These are phyloP conservation scores for Aspergillus sp. DNA, from an alignment of 2,329 filamentous ascomycete genomes.

Conservation along the genomic window DNA sequence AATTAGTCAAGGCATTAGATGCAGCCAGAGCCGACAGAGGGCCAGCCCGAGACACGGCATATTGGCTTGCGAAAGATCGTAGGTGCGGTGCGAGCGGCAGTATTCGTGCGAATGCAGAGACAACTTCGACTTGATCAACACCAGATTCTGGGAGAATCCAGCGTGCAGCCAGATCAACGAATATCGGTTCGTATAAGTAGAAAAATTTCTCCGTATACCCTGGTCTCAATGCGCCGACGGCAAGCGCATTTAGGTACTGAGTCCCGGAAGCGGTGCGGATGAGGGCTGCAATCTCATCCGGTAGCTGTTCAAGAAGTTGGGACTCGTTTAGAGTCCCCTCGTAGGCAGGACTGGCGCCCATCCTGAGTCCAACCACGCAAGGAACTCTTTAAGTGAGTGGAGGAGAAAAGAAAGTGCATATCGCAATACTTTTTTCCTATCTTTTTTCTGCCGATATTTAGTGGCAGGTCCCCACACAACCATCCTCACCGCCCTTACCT, in stretches of 20 bases:
- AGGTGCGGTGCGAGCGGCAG: slow-evolving; percentile 81
- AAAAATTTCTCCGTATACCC: slow-evolving; percentile 72
- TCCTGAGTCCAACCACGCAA: slow-evolving; percentile 35
- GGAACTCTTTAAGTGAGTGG: slow-evolving; percentile 32
- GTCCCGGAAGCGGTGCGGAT: slow-evolving; percentile 64
- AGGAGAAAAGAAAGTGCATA: slow-evolving; percentile 21
- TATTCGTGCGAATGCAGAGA: slow-evolving; percentile 75
- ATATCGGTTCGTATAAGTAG: slow-evolving; percentile 69
- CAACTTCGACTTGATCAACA: slow-evolving; percentile 43
- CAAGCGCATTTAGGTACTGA: slow-evolving; percentile 70
- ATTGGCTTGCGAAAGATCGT: slow-evolving; percentile 66
- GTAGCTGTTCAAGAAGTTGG: slow-evolving; percentile 58
- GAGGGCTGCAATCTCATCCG: slow-evolving; percentile 67
- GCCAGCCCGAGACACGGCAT: slow-evolving; percentile 35
- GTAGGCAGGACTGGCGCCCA: slow-evolving; percentile 40
- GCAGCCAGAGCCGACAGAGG: slow-evolving; percentile 33
- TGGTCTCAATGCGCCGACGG: slow-evolving; percentile 67
- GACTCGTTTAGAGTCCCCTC: slow-evolving; percentile 57
- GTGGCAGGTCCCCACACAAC: slow-evolving; percentile 29
- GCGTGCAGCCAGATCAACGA: slow-evolving; percentile 78
- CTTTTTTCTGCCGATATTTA: slow-evolving; percentile 24
- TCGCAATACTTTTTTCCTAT: slow-evolving; percentile 30
- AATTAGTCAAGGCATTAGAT: slow-evolving; percentile 29
- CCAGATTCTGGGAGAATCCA: slow-evolving; percentile 58
- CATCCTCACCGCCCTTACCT: slow-evolving; percentile 28